Evolutionary conservation across 345 rosid genomes (phyloP).

Genomic region (Salix exigua): DNA sequence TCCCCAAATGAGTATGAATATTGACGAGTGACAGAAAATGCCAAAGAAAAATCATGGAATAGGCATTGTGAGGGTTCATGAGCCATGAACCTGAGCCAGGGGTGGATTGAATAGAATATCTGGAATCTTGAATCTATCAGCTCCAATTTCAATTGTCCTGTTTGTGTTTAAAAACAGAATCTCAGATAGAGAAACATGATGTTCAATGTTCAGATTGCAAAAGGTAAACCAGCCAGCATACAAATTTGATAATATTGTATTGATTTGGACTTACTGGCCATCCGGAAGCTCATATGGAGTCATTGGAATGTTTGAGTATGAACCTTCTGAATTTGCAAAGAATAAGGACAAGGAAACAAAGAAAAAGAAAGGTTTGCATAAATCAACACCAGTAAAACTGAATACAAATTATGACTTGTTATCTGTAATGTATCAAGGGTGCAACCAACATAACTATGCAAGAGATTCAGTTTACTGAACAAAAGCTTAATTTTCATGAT

Average conservation of each 20-base stretch:
- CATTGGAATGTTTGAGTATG: slow-evolving; percentile 94
- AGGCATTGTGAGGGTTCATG: background rate
- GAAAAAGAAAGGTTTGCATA: background rate
- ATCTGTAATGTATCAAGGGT: background rate
- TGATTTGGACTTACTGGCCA: slow-evolving; percentile 81
- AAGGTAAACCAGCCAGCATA: background rate
- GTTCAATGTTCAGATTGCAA: background rate
- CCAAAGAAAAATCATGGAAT: background rate
- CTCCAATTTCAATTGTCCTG: slow-evolving; percentile 96
- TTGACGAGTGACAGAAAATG: background rate
- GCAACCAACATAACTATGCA: background rate
- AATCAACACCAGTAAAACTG: background rate
- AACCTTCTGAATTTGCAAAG: slow-evolving; percentile 46
- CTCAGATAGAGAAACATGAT: background rate
- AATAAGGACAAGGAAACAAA: background rate
- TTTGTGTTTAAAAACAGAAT: slow-evolving; percentile 13
- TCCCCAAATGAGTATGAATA: background rate
- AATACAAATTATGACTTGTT: background rate
- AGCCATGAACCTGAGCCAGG: slow-evolving; percentile 60
- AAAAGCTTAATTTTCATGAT: background rate
- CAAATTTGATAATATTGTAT: background rate
- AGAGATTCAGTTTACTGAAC: background rate
- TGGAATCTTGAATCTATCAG: slow-evolving; percentile 95
- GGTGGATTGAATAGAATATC: slow-evolving; percentile 93
- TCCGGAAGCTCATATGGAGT: slow-evolving; percentile 99